These are phyloP conservation scores for Chamaenerion angustifolium DNA, from an alignment of 345 rosid genomes.

Conservation along the genomic window DNA sequence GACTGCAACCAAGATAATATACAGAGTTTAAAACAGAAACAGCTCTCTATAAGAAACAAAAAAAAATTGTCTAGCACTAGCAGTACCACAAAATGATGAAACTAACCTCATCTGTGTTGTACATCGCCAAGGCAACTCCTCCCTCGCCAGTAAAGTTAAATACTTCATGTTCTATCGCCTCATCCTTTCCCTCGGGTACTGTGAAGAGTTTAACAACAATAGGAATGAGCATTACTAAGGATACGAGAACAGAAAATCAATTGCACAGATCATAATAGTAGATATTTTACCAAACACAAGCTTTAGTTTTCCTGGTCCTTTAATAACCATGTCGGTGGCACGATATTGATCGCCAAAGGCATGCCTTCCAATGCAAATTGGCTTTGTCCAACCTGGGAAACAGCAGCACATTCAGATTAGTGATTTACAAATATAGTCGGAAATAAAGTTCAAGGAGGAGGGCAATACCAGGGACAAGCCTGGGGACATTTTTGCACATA, in stretches of 20 bases:
- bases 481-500: conserved; percentile 79
- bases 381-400: conserved; percentile 84
- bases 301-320: conserved; percentile 87
- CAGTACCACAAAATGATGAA: conserved; percentile 2
- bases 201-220: conserved; percentile 13
- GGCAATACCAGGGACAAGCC: conserved; percentile 62
- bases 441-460: neutral
- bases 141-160: conserved; percentile 81
- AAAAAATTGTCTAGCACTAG: neutral
- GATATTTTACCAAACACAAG: conserved; percentile 56
- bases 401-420: neutral
- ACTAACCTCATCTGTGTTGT: conserved; percentile 91
- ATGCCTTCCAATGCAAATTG: conserved; percentile 98
- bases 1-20: conserved; percentile 36
- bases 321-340: conserved; percentile 84
- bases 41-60: conserved; percentile 1
- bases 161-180: conserved; percentile 67
- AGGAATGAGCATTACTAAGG: neutral
- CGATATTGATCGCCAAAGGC: conserved; percentile 97
- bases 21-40: conserved; percentile 6
- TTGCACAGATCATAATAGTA: neutral
- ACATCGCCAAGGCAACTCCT: conserved; percentile 87
- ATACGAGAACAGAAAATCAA: neutral
- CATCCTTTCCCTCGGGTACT: conserved; percentile 70
- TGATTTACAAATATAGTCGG: neutral